A percentile compares a stretch with the other conserved stretches of the same genome.
These are phyloP conservation scores for Plasmodium gonderi DNA, from an alignment of 169 alveolate genomes.

Conservation along the genomic window DNA sequence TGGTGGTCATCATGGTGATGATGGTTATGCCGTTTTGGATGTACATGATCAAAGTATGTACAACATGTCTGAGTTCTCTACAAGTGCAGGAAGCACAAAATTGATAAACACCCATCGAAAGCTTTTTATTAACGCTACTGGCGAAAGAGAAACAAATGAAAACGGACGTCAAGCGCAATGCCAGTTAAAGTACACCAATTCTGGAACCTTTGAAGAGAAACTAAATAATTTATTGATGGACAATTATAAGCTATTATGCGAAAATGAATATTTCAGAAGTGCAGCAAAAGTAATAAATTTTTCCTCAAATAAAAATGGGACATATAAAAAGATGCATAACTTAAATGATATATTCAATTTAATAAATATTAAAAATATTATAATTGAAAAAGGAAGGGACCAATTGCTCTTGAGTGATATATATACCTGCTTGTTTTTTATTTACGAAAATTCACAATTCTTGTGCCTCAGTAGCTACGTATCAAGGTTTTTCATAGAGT, in stretches of 20 bases:
- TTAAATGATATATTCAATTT: slow-evolving; percentile 30
- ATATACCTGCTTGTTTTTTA: slow-evolving; percentile 44
- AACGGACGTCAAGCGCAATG: not conserved
- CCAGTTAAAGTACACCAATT: not conserved
- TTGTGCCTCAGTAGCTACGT: slow-evolving; percentile 17
- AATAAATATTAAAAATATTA: slow-evolving; percentile 32
- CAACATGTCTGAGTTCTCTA: not conserved
- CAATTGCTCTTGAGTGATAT: slow-evolving; percentile 35
- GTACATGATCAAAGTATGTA: not conserved
- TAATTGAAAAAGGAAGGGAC: slow-evolving; percentile 18
- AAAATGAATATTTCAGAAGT: not conserved
- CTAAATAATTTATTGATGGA: slow-evolving; percentile 13
- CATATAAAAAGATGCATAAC: slow-evolving; percentile 10
- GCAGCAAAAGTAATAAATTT: not conserved
- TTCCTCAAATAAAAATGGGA: not conserved
- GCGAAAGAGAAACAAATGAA: not conserved
- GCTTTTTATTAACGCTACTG: not conserved
- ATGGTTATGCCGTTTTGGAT: not conserved
- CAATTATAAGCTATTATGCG: slow-evolving; percentile 13
- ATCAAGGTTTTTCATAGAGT: slow-evolving; percentile 42
- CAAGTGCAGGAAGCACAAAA: not conserved
- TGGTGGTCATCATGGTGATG: not conserved
- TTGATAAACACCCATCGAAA: not conserved
- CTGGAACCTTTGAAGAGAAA: slow-evolving; percentile 19
- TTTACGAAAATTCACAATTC: slow-evolving; percentile 57